These are phyloP conservation scores for Apiospora pterosperma DNA, from an alignment of 2,329 filamentous ascomycete genomes.

Conservation along the genomic window DNA sequence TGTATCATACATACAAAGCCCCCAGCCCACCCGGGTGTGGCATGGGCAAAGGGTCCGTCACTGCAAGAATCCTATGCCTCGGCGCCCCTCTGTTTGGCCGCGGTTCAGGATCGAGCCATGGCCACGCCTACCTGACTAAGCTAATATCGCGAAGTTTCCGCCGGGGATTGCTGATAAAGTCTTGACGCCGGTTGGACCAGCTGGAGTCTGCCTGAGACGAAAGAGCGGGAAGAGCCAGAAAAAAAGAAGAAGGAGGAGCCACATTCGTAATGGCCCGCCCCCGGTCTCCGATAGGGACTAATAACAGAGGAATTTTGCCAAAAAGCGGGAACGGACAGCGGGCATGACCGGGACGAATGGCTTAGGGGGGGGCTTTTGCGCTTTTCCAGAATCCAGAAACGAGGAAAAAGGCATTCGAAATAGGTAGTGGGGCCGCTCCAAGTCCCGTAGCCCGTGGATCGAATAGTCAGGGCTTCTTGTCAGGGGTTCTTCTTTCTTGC, in stretches of 20 bases:
- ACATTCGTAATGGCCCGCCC: background rate
- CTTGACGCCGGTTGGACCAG: background rate
- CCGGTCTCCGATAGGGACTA: background rate
- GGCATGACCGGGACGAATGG: background rate
- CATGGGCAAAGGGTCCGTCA: no score
- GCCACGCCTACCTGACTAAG: background rate
- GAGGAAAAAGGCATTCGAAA: background rate
- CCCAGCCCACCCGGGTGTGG: background rate
- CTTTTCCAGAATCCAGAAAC: background rate
- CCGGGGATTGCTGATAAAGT: background rate
- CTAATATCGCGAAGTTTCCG: background rate
- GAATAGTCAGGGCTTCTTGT: no score
- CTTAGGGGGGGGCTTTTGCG: background rate
- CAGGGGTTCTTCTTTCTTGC: no score
- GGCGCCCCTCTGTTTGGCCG: constrained; percentile 1
- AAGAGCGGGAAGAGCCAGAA: background rate
- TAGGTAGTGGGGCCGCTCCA: background rate
- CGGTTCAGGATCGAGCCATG: background rate
- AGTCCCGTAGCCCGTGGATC: background rate
- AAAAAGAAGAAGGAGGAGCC: background rate
- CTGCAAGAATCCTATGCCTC: background rate
- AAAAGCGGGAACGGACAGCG: background rate
- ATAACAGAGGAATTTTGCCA: background rate
- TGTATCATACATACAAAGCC: no score
- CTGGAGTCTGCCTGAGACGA: background rate